phyloP scores from a whole-genome alignment of 1,284 basidiomycete species.

The Taiwanofungus camphoratus region DNA sequence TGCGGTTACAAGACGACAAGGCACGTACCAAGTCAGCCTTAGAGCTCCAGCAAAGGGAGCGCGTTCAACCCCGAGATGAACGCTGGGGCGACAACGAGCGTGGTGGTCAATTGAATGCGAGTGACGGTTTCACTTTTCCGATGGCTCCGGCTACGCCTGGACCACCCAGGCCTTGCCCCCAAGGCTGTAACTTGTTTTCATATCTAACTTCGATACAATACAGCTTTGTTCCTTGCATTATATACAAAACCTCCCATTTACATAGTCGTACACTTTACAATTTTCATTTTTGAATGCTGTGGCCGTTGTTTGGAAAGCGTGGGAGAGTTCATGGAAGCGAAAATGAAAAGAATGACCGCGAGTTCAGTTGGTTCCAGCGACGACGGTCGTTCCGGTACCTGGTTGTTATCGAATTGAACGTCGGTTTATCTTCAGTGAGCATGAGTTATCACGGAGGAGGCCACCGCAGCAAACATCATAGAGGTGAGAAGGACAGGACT shows the following conservation, averaged over 20 bases:
- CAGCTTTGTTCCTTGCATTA: no score
- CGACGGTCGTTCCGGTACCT: neutral
- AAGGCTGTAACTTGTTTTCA: no score
- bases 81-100: neutral
- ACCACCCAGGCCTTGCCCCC: no score
- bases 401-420: neutral
- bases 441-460: constrained; percentile 43
- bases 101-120: neutral
- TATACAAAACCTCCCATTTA: no score
- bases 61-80: constrained; percentile 5
- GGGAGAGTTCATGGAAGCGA: no score
- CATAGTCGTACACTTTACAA: no score
- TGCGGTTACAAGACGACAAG: neutral
- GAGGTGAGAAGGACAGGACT: constrained; percentile 36
- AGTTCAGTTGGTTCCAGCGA: neutral
- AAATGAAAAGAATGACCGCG: neutral
- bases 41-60: constrained; percentile 13
- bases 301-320: no score
- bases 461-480: constrained; percentile 35
- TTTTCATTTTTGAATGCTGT: no score
- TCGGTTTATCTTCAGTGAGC: neutral
- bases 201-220: no score
- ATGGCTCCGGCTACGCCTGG: no score
- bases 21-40: constrained; percentile 19
- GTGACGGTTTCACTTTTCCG: no score